Base-by-base conservation (phyloP, 2,329 filamentous ascomycete species). In the Pochonia chlamydosporia region DNA sequence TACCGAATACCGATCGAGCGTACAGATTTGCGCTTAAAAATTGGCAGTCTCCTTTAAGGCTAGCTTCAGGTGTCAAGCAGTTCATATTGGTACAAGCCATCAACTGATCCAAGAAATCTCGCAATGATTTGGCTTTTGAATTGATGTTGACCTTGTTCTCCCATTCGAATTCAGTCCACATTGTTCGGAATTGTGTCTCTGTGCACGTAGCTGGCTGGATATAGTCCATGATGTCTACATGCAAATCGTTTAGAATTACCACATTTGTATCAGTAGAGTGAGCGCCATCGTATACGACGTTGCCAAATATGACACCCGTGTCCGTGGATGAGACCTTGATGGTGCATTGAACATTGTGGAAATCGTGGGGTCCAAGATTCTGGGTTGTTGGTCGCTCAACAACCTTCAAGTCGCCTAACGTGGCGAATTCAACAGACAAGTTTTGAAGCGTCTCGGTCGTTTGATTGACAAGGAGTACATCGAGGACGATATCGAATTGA, bases 141-240 rank as follows among this genome's bases (percentile, higher is more conserved):
- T 96, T 96, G 73, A 99, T 97, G 73, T 99, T 99, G 68, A 99
- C 92, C 80, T 99, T 99, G 74, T 99, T 99, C 76, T 99, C 93
- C 93, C 93, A 99, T 66, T 99, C 93, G 57, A 99, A 99, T 65
- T 99, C 93, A 31, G 93, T 99, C 93, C 93, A 99, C 93, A 99
- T 99, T n/a, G 89, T 95, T 50, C 93, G 83, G 84, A 99, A 99
- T 62, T 97, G 90, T 10, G 92, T 96, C 75, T 99, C 93, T 4
- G 89, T 93, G 76, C 93, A 99, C 14, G 90, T 85, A 6, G 92
- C 92, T 2, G 93, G 93, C 65, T 97, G 92, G 61, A 99, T 99
- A 72, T 99, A 99, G 71, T 99, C 93, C 93, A 99, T 99, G 55
- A 99, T 96, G 63, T 99, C 93, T 48, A 97, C 92, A 62, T 99